Conservation (phyloP, 108 stramenopile genomes). For the Stephanodiscus minutulus region DNA sequence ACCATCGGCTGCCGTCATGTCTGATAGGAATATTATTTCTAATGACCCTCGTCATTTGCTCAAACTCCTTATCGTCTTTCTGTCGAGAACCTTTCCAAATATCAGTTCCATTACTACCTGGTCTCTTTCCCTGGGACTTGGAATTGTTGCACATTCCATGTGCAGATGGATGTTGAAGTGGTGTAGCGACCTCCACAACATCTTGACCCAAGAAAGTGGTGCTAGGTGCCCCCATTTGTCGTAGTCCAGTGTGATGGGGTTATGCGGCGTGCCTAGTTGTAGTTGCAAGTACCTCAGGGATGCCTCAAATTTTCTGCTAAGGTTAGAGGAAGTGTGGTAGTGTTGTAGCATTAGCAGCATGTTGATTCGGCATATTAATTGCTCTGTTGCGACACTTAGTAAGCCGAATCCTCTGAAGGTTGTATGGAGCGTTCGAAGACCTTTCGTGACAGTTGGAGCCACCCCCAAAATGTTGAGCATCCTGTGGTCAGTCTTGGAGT, state of each 20-base stretch:
- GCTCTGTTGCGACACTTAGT: background rate
- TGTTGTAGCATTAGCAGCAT: background rate
- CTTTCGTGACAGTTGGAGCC: too few species aligned
- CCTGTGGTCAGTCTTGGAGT: too few species aligned
- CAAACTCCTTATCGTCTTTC: too few species aligned
- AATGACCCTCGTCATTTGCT: too few species aligned
- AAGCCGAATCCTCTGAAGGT: background rate
- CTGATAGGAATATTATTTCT: too few species aligned
- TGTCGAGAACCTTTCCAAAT: too few species aligned
- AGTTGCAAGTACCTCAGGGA: background rate
- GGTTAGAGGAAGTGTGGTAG: background rate
- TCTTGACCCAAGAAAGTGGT: background rate
- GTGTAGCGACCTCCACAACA: conserved; percentile 1
- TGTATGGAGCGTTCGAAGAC: background rate
- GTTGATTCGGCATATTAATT: background rate
- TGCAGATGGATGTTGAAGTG: too few species aligned
- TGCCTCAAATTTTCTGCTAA: background rate
- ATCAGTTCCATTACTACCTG: too few species aligned
- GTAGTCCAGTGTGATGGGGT: background rate
- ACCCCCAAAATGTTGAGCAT: too few species aligned
- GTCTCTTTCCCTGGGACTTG: too few species aligned
- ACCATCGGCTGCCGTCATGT: too few species aligned
- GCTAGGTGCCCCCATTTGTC: background rate
- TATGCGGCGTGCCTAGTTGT: background rate
- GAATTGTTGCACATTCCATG: too few species aligned